Evolutionary conservation across 2,329 filamentous ascomycete genomes (phyloP), one percentile per base, ranked within the genome.

Genomic region (Myrmaecium sp.): DNA sequence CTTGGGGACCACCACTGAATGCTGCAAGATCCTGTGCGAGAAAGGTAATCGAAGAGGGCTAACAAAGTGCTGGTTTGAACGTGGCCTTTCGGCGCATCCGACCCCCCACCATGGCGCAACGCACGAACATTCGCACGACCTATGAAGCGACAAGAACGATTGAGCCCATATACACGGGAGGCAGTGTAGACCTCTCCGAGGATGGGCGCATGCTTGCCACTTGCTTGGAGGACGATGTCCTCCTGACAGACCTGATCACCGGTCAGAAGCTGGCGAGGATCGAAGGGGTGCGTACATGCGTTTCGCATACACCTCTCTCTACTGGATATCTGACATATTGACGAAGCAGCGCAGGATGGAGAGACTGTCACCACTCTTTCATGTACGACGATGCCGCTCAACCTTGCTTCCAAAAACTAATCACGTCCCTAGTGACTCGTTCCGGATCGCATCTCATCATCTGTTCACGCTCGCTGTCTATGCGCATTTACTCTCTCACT

Each of bases 381-480:
- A 23, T 52, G 73, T 77, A 52, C 37, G 55, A 18, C 16, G 18
- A 22, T 14, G 33, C 19, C 17, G 4, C 5, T 11, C 10, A 15
- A 22, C 28, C 37, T 5, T 20, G 14, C 2, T 30, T 16, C 6
- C 17, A 17, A 4, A 11, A 30, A 29, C 39, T 43, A 30, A 43
- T 25, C 34, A 34, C 17, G 15, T 21, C 25, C 39, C n/a, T n/a
- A 82, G 77, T 98, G 39, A 91, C 86, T 1, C 83, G 84, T 1
- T 81, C 79, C 33, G 82, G 74, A 6, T 83, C 81, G 14, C 82
- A 94, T 51, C 66, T 95, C 29, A 73, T 93, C 36, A 60, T 91
- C 39, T 95, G 84, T 58, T 98, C 89, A 11, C 74, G 86, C 38
- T 95, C 86, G n/a, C 64, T 94, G 29, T 84, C 83, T 5, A 91